These are phyloP conservation scores for Vanrija sp. DNA, from an alignment of 1,284 basidiomycete genomes.

Conservation along the genomic window DNA sequence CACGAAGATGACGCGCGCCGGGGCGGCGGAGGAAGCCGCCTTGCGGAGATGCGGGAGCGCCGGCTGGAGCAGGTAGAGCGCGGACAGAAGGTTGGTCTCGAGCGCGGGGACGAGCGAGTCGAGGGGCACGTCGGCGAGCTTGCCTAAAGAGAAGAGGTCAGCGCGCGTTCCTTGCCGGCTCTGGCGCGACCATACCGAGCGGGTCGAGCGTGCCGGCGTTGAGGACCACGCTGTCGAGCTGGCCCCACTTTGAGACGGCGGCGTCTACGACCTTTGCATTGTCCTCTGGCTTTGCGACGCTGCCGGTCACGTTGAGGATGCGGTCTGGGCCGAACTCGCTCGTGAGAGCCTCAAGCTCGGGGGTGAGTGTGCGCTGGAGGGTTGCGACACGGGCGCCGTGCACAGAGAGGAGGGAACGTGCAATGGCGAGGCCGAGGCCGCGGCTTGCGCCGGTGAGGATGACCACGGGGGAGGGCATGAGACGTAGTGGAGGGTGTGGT, in stretches of 20 bases:
- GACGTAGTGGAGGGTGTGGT: background rate
- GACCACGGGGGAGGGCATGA: conserved; percentile 29
- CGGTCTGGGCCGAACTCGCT: conserved; percentile 31
- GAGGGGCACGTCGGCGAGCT: conserved; percentile 29
- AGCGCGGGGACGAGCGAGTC: conserved; percentile 32
- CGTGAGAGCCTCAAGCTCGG: conserved; percentile 45
- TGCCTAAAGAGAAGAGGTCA: conserved; percentile 15
- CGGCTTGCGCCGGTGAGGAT: conserved; percentile 48
- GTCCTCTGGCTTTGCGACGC: conserved; percentile 47
- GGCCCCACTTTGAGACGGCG: conserved; percentile 50
- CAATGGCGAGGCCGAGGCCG: conserved; percentile 54
- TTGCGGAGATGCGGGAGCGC: conserved; percentile 52
- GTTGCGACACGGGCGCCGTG: conserved; percentile 51
- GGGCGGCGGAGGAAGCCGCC: conserved; percentile 27
- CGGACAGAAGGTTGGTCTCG: conserved; percentile 54
- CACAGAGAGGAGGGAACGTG: conserved; percentile 45
- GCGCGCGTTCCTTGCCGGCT: background rate
- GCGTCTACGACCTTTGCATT: conserved; percentile 37
- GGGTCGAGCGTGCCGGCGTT: conserved; percentile 54
- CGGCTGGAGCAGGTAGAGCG: conserved; percentile 51
- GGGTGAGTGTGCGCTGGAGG: conserved; percentile 51
- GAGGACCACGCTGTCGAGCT: conserved; percentile 52
- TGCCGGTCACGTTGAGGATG: conserved; percentile 40
- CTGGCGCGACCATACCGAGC: conserved; percentile 25
- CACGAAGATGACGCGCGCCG: conserved; percentile 51